Percentiles rank a stretch among this genome's conserved stretches.
Conservation (phyloP, 257 asterid genomes). For the Fraxinus excelsior region DNA sequence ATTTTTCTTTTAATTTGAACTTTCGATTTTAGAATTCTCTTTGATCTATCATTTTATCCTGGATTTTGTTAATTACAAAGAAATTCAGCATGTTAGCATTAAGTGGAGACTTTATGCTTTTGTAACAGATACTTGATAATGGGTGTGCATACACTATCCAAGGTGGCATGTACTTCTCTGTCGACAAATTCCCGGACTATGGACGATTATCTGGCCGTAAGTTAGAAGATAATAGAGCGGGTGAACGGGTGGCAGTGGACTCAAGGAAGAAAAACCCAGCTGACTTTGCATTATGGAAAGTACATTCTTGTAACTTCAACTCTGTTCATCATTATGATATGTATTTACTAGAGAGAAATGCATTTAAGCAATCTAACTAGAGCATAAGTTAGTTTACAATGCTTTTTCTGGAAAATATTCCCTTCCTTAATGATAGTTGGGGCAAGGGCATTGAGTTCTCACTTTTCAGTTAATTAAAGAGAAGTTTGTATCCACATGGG, state of each 20-base stretch:
- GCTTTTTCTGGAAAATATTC: conserved; percentile 7
- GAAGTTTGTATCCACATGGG: not conserved
- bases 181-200: conserved; percentile 80
- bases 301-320: conserved; percentile 35
- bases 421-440: conserved; percentile 1
- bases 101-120: conserved; percentile 22
- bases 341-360: not conserved
- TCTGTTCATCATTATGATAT: not conserved
- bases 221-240: conserved; percentile 92
- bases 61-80: not conserved
- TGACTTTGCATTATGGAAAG: conserved; percentile 98
- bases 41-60: conserved; percentile 3
- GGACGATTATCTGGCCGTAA: conserved; percentile 91
- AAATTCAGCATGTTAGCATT: not conserved
- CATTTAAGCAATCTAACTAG: not conserved
- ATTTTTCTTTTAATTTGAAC: conserved; percentile 1
- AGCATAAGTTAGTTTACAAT: not conserved
- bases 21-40: conserved; percentile 8
- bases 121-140: conserved; percentile 71
- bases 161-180: conserved; percentile 94
- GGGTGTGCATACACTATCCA: conserved; percentile 68
- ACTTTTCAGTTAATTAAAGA: not conserved
- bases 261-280: conserved; percentile 90
- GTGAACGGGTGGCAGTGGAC: conserved; percentile 91
- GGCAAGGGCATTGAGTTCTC: not conserved